These are phyloP conservation scores for Malassezia nana DNA, from an alignment of 1,284 basidiomycete genomes.

Conservation along the genomic window DNA sequence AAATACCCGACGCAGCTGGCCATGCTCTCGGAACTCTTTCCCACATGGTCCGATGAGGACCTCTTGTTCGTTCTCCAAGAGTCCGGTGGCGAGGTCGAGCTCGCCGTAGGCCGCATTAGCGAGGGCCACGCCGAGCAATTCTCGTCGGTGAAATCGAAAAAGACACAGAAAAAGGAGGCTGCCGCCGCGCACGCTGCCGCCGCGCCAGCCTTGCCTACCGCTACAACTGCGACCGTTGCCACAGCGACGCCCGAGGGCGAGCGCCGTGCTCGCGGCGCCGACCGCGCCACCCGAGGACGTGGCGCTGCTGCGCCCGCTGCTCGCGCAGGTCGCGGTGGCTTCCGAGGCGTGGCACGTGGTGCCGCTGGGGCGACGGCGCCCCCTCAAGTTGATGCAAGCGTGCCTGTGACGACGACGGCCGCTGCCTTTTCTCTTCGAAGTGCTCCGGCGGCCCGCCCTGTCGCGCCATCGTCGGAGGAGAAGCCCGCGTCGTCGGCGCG, in stretches of 20 bases:
- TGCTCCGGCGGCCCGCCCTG: background rate
- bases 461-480: background rate
- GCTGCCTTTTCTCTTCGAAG: constrained; percentile 5
- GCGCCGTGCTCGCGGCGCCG: constrained; percentile 6
- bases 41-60: constrained; percentile 69
- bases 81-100: constrained; percentile 62
- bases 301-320: constrained; percentile 7
- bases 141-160: constrained; percentile 76
- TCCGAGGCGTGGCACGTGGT: constrained; percentile 17
- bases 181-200: constrained; percentile 17
- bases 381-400: background rate
- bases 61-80: constrained; percentile 65
- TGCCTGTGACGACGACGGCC: constrained; percentile 14
- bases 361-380: background rate
- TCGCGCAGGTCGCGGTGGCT: constrained; percentile 15
- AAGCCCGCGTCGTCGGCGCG: constrained; percentile 11
- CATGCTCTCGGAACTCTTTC: constrained; percentile 67
- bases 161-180: constrained; percentile 50
- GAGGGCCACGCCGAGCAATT: constrained; percentile 74
- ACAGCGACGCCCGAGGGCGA: constrained; percentile 5
- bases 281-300: constrained; percentile 8
- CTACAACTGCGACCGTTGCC: constrained; percentile 17
- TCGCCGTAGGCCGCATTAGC: constrained; percentile 65
- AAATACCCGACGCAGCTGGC: constrained; percentile 50
- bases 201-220: constrained; percentile 10